A percentile compares a stretch with the other conserved stretches of the same genome.
These are phyloP conservation scores for Ophiosphaerella herpotricha DNA, from an alignment of 2,329 filamentous ascomycete species.

Conservation along the genomic window DNA sequence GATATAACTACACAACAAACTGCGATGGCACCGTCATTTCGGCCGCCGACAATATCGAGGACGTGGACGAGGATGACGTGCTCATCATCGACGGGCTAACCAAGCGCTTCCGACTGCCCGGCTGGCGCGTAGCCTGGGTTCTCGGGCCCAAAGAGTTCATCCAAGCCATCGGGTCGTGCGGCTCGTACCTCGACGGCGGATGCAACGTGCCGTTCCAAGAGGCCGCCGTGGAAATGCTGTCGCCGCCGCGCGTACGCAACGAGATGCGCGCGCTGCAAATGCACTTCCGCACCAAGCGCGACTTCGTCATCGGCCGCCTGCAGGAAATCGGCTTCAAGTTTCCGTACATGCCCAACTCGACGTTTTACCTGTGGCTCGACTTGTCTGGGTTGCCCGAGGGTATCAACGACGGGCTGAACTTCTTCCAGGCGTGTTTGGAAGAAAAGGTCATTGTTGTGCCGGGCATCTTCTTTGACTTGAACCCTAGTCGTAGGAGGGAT, in stretches of 20 bases:
- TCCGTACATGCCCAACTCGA: slow-evolving; percentile 79
- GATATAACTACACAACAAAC: slow-evolving; percentile 92
- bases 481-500: slow-evolving; percentile 85
- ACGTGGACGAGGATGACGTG: slow-evolving; percentile 79
- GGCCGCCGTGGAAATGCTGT: slow-evolving; percentile 90
- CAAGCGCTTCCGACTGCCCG: slow-evolving; percentile 93
- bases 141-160: slow-evolving; percentile 96
- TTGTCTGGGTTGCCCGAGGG: slow-evolving; percentile 69
- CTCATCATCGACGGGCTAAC: slow-evolving; percentile 94
- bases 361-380: slow-evolving; percentile 88
- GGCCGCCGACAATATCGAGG: slow-evolving; percentile 84
- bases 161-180: slow-evolving; percentile 87
- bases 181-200: slow-evolving; percentile 91
- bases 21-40: slow-evolving; percentile 91
- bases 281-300: slow-evolving; percentile 92
- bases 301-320: slow-evolving; percentile 83
- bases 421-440: slow-evolving; percentile 90
- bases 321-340: slow-evolving; percentile 86
- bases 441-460: slow-evolving; percentile 97
- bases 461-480: slow-evolving; percentile 97
- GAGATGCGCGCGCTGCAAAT: slow-evolving; percentile 90
- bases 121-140: slow-evolving; percentile 97
- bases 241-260: slow-evolving; percentile 74
- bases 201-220: slow-evolving; percentile 96
- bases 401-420: slow-evolving; percentile 92